phyloP scores from a whole-genome alignment of 768 basidiomycete species.

The Pulveroboletus sp. region DNA sequence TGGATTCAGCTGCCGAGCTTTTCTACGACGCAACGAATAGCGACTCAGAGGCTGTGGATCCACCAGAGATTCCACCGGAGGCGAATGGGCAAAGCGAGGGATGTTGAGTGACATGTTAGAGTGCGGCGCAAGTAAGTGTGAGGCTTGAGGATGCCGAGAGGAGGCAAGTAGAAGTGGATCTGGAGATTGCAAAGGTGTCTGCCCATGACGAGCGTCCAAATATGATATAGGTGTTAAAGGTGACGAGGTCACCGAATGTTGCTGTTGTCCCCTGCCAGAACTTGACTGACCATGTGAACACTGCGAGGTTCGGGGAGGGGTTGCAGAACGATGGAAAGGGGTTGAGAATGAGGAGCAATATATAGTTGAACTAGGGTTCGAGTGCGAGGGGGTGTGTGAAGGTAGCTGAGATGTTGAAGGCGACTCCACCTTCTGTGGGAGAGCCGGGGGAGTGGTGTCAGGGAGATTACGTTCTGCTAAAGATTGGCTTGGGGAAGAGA shows the following conservation, averaged over 20 bases:
- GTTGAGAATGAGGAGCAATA: no score
- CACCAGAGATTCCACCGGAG: conserved; percentile 10
- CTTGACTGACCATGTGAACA: neutral
- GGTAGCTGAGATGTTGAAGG: neutral
- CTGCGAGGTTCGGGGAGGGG: conserved; percentile 17
- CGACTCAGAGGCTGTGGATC: conserved; percentile 27
- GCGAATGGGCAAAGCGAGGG: neutral
- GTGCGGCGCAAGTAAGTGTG: neutral
- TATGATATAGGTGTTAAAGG: conserved; percentile 23
- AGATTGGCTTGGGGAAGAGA: conserved; percentile 15
- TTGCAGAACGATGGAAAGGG: neutral
- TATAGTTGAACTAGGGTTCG: no score
- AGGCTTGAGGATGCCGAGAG: neutral
- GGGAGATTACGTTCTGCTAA: neutral
- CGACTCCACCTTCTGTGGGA: neutral
- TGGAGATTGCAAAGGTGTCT: conserved; percentile 14
- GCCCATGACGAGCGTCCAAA: conserved; percentile 2
- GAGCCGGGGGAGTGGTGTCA: neutral
- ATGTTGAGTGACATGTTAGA: conserved; percentile 1
- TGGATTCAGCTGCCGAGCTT: conserved; percentile 54
- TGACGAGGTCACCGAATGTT: conserved; percentile 4
- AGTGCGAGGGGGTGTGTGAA: no score
- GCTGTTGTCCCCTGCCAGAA: neutral
- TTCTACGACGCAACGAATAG: conserved; percentile 54
- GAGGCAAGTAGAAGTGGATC: conserved; percentile 21